A percentile compares a stretch with the other conserved stretches of the same genome.
phyloP scores from a whole-genome alignment of 1,139 yeast genomes.

The Spathaspora sp. region DNA sequence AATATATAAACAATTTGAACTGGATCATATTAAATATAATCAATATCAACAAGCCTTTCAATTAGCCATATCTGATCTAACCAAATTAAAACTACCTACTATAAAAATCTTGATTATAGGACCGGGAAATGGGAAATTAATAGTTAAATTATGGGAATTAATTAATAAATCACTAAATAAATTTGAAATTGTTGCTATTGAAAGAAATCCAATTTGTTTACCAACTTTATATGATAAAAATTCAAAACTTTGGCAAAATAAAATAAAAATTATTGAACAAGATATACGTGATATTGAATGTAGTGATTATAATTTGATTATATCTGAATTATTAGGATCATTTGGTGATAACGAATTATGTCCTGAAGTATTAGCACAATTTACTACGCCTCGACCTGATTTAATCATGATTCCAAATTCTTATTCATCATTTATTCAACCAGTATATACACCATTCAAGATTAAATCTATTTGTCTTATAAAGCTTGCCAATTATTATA shows the following conservation, averaged over 20 bases:
- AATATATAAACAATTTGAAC: conserved; percentile 69
- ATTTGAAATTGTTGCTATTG: conserved; percentile 38
- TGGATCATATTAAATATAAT: conserved; percentile 65
- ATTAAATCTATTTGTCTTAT: conserved; percentile 62
- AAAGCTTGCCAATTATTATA: conserved; percentile 51
- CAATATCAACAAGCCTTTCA: conserved; percentile 66
- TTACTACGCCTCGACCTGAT: conserved; percentile 4
- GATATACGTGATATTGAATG: conserved; percentile 56
- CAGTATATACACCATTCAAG: conserved; percentile 46
- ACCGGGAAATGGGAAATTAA: conserved; percentile 84
- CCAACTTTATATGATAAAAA: conserved; percentile 45
- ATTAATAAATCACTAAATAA: neutral
- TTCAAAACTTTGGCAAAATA: conserved; percentile 39
- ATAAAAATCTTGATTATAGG: conserved; percentile 63
- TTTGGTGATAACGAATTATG: conserved; percentile 89
- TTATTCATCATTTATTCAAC: conserved; percentile 61
- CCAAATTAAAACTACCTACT: neutral
- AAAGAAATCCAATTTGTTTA: conserved; percentile 68
- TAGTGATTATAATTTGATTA: conserved; percentile 39
- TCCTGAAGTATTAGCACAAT: conserved; percentile 63
- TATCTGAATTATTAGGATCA: conserved; percentile 85
- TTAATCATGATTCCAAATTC: conserved; percentile 64
- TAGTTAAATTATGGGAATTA: conserved; percentile 32
- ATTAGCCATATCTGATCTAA: conserved; percentile 46
- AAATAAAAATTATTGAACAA: conserved; percentile 48